Conservation (phyloP, 257 asterid genomes). For the Nicotiana paniculata region DNA sequence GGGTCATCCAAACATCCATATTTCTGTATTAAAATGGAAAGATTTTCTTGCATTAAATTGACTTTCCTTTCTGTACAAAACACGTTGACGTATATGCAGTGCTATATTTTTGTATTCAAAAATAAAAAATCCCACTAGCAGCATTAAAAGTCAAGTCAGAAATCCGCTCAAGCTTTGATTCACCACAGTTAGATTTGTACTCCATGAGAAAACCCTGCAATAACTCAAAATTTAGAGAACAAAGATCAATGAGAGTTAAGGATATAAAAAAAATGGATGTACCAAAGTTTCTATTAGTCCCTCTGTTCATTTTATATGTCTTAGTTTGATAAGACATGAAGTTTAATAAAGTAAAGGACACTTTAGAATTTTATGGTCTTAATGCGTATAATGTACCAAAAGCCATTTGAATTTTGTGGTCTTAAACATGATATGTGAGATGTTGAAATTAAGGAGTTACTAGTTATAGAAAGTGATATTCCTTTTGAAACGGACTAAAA, state of each 20-base stretch:
- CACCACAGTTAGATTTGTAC: background rate
- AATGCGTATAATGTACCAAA: too few relatives aligned
- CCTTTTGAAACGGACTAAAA: too few relatives aligned
- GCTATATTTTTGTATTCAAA: constrained; percentile 9
- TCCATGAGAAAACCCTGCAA: background rate
- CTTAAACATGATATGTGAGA: too few relatives aligned
- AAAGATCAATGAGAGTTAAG: background rate
- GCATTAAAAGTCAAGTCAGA: background rate
- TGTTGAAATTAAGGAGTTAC: too few relatives aligned
- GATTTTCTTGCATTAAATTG: background rate
- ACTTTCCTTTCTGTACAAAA: constrained; percentile 6
- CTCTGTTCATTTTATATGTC: too few relatives aligned
- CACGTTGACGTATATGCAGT: background rate
- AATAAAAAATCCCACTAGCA: background rate
- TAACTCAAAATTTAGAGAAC: background rate
- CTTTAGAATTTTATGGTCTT: too few relatives aligned
- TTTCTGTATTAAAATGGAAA: background rate
- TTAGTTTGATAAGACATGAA: too few relatives aligned
- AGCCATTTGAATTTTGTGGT: too few relatives aligned
- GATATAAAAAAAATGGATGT: background rate
- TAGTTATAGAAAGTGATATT: too few relatives aligned
- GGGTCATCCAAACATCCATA: background rate
- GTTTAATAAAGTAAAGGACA: too few relatives aligned
- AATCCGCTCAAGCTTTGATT: constrained; percentile 2
- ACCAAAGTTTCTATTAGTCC: background rate